Percentiles rank a stretch among this genome's conserved stretches.
These are phyloP conservation scores for Mariannaea sp. DNA, from an alignment of 2,329 filamentous ascomycete genomes.

Conservation along the genomic window DNA sequence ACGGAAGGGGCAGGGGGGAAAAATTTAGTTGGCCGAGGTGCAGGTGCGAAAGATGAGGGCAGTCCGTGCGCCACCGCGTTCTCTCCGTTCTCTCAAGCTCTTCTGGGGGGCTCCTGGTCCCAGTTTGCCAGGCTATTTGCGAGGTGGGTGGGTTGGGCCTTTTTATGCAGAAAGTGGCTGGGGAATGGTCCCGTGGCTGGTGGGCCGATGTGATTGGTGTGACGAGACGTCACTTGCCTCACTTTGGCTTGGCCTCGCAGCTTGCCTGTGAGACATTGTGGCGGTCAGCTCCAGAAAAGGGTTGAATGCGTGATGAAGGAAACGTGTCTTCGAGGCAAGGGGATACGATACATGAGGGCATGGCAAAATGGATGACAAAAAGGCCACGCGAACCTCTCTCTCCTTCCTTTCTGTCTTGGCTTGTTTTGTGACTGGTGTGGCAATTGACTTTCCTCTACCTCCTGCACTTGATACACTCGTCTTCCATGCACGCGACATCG, in stretches of 20 bases:
- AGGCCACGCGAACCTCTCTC: no score
- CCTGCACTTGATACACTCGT: not conserved
- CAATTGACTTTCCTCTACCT: not conserved
- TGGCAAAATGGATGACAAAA: no score
- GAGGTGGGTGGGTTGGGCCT: no score
- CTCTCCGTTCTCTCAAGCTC: conserved; percentile 1
- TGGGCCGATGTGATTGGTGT: not conserved
- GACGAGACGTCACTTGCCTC: not conserved
- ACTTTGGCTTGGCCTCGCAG: no score
- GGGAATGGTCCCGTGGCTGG: conserved; percentile 13
- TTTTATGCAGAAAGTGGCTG: conserved; percentile 21
- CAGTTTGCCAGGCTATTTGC: no score
- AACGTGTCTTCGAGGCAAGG: no score
- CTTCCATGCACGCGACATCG: not conserved
- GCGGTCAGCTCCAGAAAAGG: no score
- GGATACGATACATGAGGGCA: no score
- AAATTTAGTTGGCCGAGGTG: conserved; percentile 45
- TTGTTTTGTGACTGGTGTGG: conserved; percentile 3
- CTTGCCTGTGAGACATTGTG: not conserved
- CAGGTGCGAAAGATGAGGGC: conserved; percentile 17
- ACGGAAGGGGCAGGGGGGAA: conserved; percentile 39
- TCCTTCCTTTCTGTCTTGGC: not conserved
- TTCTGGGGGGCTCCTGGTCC: no score
- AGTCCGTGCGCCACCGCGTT: conserved; percentile 16
- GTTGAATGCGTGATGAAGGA: no score